Evolutionary conservation across 1,284 basidiomycete species (phyloP), one percentile per base, ranked within the genome.

Genomic region (Neolentinus lepideus): DNA sequence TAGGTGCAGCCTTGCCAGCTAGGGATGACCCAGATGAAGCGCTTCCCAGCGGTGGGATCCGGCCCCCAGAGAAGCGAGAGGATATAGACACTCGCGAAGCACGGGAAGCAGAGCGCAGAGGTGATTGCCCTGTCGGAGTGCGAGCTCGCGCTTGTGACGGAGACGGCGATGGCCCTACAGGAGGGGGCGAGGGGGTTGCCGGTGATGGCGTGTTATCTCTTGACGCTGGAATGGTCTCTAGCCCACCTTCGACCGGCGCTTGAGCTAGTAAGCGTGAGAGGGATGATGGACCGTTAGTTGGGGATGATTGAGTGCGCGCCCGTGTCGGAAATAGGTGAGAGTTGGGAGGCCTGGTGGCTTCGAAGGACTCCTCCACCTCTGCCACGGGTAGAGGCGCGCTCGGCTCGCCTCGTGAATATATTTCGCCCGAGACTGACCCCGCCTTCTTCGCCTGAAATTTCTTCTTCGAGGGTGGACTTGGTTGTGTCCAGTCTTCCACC

Each of bases 401-500:
- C 47, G 58, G 51, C 51, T 50, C 43, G 22, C 29, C 58, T 48
- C 36, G 62, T 43, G 16, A 59, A 27, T 50, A 54, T 51, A 12
- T 51, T 54, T 52, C 65, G 64, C 56, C 63, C 66, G 1, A 64
- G 56, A 58, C 75, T 70, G 54, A 63, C 14, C 75, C 71, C n/a
- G 71, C 64, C 62, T 81, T 85, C 61, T 75, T 77, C 9, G 75
- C 73, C n/a, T 75, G 77, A 27, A 71, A 67, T 55, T 80, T 76
- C 46, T 83, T 81, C 66, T 85, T 87, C 57, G 80, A 81, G 33
- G 78, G 63, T 50, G 75, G 76, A 53, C 75, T 78, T 2, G 85
- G 83, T 62, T 90, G 90, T 1, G 88, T 91, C 87, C 91, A 94
- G 64, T 93, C 91, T 67, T 97, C 94, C 3, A 95, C 93, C 66